Evolutionary conservation across 176 grass and related monocot species (phyloP), one percentile per base, ranked within the genome.

Genomic region (Juncus effusus): DNA sequence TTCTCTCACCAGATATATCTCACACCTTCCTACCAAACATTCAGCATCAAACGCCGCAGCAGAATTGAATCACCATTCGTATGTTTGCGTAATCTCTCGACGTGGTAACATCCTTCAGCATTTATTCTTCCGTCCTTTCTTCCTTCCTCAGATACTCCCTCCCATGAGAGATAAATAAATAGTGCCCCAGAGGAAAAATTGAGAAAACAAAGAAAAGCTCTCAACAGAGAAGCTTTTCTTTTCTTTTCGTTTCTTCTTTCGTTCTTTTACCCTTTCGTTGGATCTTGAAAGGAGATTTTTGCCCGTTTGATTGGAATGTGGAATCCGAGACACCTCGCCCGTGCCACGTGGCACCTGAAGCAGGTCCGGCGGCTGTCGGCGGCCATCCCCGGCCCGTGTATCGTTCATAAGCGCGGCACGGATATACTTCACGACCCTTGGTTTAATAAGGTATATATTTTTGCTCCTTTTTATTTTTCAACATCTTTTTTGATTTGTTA

Each of bases 381-480:
- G 4, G 76, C 76, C 66, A 64, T 96, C 19, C 74, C 79, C 14
- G 91, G 81, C 0, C 91, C 91, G 42, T 96, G 84, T 60, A 96
- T 96, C 79, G 91, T 96, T 60, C 81, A 78, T 79, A 96, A 91
- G 81, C 82, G 91, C 36, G 91, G 91, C 70, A 96, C 82, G 47
- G 91, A 96, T 60, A 96, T 96, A 62, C 91, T 96, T 59, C 79
- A 96, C 52, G 91, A 91, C 56, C 91, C 91, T 0, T 96, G 87
- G 91, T 96, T 76, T 69, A 96, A 91, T 66, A 96, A 96, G 84
- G 87, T 96, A 80, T 5, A 16, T 1, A 9, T 67, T 59, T 66
- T 13, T 11, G 10, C 35, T 35, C 51, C 5, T 56, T 47, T 47
- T 36, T 10, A 2, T 38, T 16, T 58, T 57, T 71, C 13, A 2